Percentiles rank a stretch among this genome's conserved stretches.
These are phyloP conservation scores for Coniella lustricola DNA, from an alignment of 2,329 filamentous ascomycete genomes.

Conservation along the genomic window DNA sequence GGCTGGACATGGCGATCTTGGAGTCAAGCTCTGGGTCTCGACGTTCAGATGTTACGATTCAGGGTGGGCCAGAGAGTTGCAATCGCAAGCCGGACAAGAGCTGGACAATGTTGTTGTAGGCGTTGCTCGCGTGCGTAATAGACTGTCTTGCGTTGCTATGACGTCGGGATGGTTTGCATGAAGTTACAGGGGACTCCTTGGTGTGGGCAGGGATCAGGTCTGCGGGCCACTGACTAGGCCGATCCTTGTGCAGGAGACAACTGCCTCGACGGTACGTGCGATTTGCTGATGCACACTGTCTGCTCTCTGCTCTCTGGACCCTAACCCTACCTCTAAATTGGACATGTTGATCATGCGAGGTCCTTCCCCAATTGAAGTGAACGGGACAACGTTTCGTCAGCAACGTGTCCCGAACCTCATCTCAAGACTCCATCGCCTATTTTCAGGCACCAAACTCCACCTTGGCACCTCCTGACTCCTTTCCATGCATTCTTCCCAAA, in stretches of 20 bases:
- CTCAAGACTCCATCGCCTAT: background rate
- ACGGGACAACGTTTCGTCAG: background rate
- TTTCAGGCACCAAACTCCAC: background rate
- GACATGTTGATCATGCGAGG: background rate
- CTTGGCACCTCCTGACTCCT: background rate
- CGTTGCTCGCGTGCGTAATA: too few species aligned
- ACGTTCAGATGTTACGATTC: too few species aligned
- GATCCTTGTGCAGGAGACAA: too few species aligned
- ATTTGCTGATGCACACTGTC: too few species aligned
- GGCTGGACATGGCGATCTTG: slow-evolving; percentile 7
- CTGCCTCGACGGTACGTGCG: too few species aligned
- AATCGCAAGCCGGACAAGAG: too few species aligned
- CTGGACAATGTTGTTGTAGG: too few species aligned
- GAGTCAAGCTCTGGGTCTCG: background rate
- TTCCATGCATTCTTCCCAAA: background rate
- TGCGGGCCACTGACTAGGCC: too few species aligned
- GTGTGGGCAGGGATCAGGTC: too few species aligned
- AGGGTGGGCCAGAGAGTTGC: too few species aligned
- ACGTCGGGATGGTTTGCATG: background rate
- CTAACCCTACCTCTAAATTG: background rate
- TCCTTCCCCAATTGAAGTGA: background rate
- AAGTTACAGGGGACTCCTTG: background rate
- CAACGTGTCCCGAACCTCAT: slow-evolving; percentile 1
- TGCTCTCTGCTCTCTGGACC: background rate
- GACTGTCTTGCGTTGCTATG: background rate